Base-by-base conservation (phyloP, 345 rosid species). In the Anastatica hierochuntica region DNA sequence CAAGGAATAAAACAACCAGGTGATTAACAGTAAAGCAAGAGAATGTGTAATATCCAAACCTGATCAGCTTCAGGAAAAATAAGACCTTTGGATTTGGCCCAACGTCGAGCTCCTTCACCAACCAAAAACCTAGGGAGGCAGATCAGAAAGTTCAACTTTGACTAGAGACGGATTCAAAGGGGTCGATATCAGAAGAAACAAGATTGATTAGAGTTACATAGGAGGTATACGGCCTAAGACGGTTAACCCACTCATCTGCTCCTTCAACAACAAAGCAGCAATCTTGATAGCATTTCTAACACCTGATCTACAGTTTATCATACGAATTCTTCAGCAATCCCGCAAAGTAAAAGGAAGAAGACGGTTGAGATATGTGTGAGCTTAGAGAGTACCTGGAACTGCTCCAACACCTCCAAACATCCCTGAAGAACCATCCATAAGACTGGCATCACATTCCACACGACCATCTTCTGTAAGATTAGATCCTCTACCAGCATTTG, bases 381-480 rank as follows among this genome's bases (percentile, higher is more conserved):
- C 17, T 8, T 54, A 4, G 10, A 8, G 14, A 43, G 55, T 74
- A 92, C 98, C 95, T 68, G 85, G 84, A 64, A 81, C 95, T 6
- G 95, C 98, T 59, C 95, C 98, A 46, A 92, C 95, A 58, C 94
- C 98, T 56, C 98, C 98, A 68, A 87, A 92, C 33, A 76, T 63
- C 9, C 95, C 95, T 48, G 95, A 82, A 21, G 58, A 64, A 14
- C 96, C 96, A 75, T 92, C 96, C 92, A 88, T 88, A 37, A 85
- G 60, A 75, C 98, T 79, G 18, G 95, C 94, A 73, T 92, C 98
- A 61, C 95, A 84, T 71, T 92, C 98, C 38, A 83, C 88, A 6
- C n/a, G 71, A 8, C 96, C 96, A 57, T 88, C 95, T 71, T 88
- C 94, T 1, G 94, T 92, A 75, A 92, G 71, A 74, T 83, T 92